Base-by-base conservation (phyloP, 306 rosid species). In the Trifolium subterraneum region DNA sequence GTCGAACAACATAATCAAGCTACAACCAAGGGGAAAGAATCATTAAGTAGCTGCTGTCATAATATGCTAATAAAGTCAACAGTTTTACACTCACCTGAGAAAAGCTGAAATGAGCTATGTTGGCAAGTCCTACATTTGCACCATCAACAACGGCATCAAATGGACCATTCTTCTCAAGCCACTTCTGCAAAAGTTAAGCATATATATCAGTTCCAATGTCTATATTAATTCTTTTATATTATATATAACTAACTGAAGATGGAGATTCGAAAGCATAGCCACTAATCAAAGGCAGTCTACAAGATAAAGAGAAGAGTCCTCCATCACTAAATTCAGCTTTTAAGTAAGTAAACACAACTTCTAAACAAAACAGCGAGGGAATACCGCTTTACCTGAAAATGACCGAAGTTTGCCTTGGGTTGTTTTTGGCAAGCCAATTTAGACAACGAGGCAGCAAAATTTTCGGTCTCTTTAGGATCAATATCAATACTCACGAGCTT, bases 61-160 rank as follows among this genome's bases (percentile, higher is more conserved):
- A 35, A 74, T 58, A 51, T 16, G 54, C 68, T 63, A 61, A 74
- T 18, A 55, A 35, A 84, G 63, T 74, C 20, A 41, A 48, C 10
- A 69, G 70, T 69, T 48, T 42, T 59, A 66, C 47, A 27, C 82
- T 84, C 79, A 91, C 99, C 87, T 82, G 96, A 18, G 19, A 47
- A 79, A 90, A 94, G 71, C 75, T 95, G 85, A 95, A 90, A 16
- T 11, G 10, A 5, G 56, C 86, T 56, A 67, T 68, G 23, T 85
- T 75, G 48, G 63, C 41, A 44, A 92, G 90, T 64, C 91, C 88
- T 12, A 92, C 87, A 74, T 95, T 95, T 66, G 99, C 99, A 71
- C 97, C 99, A 82, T 95, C 99, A 44, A 92, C 83, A 69, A 92
- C 88, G 7, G 98, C 96, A 77, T 95, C 99, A 36, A 88, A 95